phyloP scores from a whole-genome alignment of 805 yeast genomes.

The Alloascoidea hylecoeti region DNA sequence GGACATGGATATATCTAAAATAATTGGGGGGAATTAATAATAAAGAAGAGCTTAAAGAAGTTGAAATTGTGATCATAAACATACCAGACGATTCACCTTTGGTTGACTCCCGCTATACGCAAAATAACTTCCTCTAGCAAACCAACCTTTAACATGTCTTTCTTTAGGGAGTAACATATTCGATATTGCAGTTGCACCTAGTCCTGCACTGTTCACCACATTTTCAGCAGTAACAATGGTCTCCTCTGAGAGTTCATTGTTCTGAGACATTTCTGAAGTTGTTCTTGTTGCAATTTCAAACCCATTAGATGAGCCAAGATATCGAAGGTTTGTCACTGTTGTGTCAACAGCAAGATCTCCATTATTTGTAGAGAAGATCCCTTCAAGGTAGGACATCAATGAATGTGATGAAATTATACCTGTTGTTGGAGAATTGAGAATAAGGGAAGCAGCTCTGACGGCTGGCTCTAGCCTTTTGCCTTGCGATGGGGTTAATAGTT shows the following conservation, averaged over 20 bases:
- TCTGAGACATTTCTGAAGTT: slow-evolving; percentile 13
- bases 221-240: slow-evolving; percentile 33
- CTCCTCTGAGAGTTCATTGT: slow-evolving; percentile 13
- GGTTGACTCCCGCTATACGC: slow-evolving; percentile 35
- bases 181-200: slow-evolving; percentile 58
- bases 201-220: slow-evolving; percentile 70
- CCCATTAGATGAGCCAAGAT: slow-evolving; percentile 7
- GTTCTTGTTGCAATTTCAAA: slow-evolving; percentile 11
- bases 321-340: slow-evolving; percentile 27
- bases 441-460: slow-evolving; percentile 46
- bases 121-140: slow-evolving; percentile 80
- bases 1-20: slow-evolving; percentile 61
- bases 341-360: slow-evolving; percentile 60
- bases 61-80: slow-evolving; percentile 2
- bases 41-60: too few relatives aligned
- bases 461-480: slow-evolving; percentile 47
- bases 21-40: too few relatives aligned
- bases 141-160: slow-evolving; percentile 42
- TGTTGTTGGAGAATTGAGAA: slow-evolving; percentile 63
- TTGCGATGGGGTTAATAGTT: slow-evolving; percentile 29
- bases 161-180: slow-evolving; percentile 54
- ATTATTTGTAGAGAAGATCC: slow-evolving; percentile 36
- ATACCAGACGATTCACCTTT: slow-evolving; percentile 30
- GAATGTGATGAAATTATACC: slow-evolving; percentile 82
- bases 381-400: slow-evolving; percentile 42